phyloP scores from a whole-genome alignment of 202 grass and related monocot genomes.

The Eragrostis tef region DNA sequence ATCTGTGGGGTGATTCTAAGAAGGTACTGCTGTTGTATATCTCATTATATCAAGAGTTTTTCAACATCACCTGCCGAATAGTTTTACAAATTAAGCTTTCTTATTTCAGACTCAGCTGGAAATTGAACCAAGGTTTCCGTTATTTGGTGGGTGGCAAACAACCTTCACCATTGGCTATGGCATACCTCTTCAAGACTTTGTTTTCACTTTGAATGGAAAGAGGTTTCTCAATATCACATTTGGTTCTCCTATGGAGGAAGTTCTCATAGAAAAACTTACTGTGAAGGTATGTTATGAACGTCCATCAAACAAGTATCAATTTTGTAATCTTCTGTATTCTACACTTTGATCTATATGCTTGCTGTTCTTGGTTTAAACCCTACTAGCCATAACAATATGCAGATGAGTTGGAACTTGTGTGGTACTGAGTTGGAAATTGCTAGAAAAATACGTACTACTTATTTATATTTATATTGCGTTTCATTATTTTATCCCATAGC shows the following conservation, averaged over 20 bases:
- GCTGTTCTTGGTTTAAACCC: not conserved
- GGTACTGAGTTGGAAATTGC: not conserved
- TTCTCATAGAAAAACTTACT: conserved; percentile 86
- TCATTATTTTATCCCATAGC: not conserved
- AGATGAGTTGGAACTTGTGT: conserved; percentile 22
- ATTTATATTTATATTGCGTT: not conserved
- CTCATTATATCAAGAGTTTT: not conserved
- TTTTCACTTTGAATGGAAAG: conserved; percentile 76
- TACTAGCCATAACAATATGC: conserved; percentile 11
- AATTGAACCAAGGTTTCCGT: conserved; percentile 94
- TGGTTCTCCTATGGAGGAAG: conserved; percentile 83
- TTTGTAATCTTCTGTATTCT: not conserved
- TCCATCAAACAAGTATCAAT: conserved; percentile 19
- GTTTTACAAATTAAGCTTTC: conserved; percentile 34
- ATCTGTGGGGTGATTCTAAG: conserved; percentile 92
- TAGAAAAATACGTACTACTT: too few species aligned
- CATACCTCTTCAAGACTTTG: conserved; percentile 89
- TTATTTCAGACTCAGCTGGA: conserved; percentile 86
- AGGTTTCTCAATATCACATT: conserved; percentile 95
- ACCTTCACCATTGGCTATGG: conserved; percentile 96
- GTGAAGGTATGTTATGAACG: conserved; percentile 58
- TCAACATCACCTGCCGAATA: conserved; percentile 8
- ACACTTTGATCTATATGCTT: not conserved
- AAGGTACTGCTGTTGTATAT: conserved; percentile 59
- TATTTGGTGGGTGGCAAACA: conserved; percentile 99